phyloP scores from a whole-genome alignment of 2,329 filamentous ascomycete species.

The Thielaviopsis punctulata region DNA sequence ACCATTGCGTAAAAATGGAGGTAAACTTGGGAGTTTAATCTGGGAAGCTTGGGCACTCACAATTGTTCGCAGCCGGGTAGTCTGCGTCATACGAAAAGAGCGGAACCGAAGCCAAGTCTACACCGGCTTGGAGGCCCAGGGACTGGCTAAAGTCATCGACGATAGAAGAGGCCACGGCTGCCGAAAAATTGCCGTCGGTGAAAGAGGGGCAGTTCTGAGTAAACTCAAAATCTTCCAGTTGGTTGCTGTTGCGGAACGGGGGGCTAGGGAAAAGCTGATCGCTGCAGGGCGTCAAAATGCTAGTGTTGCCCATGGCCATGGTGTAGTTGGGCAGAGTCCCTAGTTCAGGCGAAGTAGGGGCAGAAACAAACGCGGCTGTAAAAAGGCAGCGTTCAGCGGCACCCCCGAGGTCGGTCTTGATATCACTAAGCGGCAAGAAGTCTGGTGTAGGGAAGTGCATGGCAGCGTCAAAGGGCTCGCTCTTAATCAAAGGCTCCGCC shows the following conservation, averaged over 20 bases:
- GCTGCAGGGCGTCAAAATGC: neutral
- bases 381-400: neutral
- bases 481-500: neutral
- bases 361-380: neutral
- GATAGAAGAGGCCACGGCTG: neutral
- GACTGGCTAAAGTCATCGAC: neutral
- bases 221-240: neutral
- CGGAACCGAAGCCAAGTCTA: neutral
- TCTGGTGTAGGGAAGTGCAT: neutral
- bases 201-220: neutral
- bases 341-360: neutral
- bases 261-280: neutral
- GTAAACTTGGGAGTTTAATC: too few species aligned
- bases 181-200: neutral
- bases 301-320: neutral
- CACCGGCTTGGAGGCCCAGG: neutral
- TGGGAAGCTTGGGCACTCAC: neutral
- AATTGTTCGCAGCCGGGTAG: neutral
- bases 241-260: neutral
- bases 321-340: neutral
- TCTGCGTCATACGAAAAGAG: neutral
- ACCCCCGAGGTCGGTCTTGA: neutral
- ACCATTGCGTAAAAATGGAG: neutral
- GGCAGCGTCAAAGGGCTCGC: neutral
- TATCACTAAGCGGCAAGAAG: neutral